Evolutionary conservation across 192 early-diverging fungal genomes (phyloP), one percentile per base, ranked within the genome.

Genomic region (Anaeromyces robustus): DNA sequence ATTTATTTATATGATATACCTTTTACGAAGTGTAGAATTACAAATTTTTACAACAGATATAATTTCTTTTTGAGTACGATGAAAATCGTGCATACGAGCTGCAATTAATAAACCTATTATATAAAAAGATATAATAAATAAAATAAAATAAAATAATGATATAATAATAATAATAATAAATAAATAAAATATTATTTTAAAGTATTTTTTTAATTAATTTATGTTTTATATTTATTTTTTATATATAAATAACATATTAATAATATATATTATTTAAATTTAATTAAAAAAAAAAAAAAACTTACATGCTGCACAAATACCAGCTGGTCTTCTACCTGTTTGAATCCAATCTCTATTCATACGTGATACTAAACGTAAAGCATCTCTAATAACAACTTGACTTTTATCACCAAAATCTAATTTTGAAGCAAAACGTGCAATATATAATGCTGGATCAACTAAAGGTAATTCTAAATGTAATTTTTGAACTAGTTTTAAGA

Each of bases 261-360:
- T n/a, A n/a, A n/a, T n/a, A n/a, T n/a, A n/a, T n/a, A n/a, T n/a
- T n/a, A n/a, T n/a, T n/a, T n/a, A n/a, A n/a, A n/a, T n/a, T n/a
- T n/a, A n/a, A n/a, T n/a, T n/a, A n/a, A n/a, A n/a, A 28, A 34
- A 30, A 29, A 83, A 79, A 80, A 29, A n/a, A 29, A 37, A 80
- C 84, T 77, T 78, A 86, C 94, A 92, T 5, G 95, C 96, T 13
- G 95, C 97, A 86, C 97, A 99, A 30, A 99, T 95, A 77, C 97
- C 97, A 18, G 95, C 90, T 9, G 96, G 96, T 7, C 95, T 90
- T 79, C 97, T 89, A 52, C 97, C 97, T 0, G 89, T 92, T 79
- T 90, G 86, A 79, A 98, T 94, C 96, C 96, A 99, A 86, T 98
- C 96, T 29, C 96, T 90, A 80, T 95, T 92, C 95, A 99, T 96